Evolutionary conservation across 2,329 filamentous ascomycete genomes (phyloP), one percentile per base, ranked within the genome.

Genomic region (Colletotrichum viniferum): DNA sequence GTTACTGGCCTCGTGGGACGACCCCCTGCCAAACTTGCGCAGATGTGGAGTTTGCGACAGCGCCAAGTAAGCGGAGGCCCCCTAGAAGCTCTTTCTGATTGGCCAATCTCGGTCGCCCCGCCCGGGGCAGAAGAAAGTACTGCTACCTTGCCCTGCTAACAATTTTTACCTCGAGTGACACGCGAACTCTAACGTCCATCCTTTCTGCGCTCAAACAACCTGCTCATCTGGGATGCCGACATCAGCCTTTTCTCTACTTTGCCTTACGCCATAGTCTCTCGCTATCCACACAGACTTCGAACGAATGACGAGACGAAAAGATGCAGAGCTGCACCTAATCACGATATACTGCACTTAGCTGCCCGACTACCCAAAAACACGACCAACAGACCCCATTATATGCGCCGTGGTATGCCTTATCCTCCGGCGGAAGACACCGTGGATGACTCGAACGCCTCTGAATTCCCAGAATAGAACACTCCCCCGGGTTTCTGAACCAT

Each of bases 161-260:
- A 75, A 73, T 75, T 73, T 52, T 16, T n/a, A 8, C 21, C 7
- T 16, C 26, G 21, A 75, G 63, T 68, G 63, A 68, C 69, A 55
- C 24, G 48, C 12, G 28, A 60, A 66, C 34, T 74, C 38, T 36
- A 71, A 48, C 61, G 18, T 55, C 62, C 43, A 24, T 38, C 36
- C 30, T 28, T 58, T 32, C 61, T 52, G 14, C 21, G 12, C 63
- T 76, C 63, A 76, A 76, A 76, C 70, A 76, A 73, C 48, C 43
- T 76, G 73, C 70, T 76, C 73, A 65, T 26, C n/a, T 32, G 24
- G 5, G 48, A 58, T 63, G 21, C 52, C 62, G 24, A 73, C 62
- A 56, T 56, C 56, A 32, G 63, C 62, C 28, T 24, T 36, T 64
- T 56, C 36, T 36, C 18, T 38, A 18, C 21, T 38, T 61, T 26